Base-by-base conservation (phyloP, 495 filamentous ascomycete species). In the Neurospora sp. region DNA sequence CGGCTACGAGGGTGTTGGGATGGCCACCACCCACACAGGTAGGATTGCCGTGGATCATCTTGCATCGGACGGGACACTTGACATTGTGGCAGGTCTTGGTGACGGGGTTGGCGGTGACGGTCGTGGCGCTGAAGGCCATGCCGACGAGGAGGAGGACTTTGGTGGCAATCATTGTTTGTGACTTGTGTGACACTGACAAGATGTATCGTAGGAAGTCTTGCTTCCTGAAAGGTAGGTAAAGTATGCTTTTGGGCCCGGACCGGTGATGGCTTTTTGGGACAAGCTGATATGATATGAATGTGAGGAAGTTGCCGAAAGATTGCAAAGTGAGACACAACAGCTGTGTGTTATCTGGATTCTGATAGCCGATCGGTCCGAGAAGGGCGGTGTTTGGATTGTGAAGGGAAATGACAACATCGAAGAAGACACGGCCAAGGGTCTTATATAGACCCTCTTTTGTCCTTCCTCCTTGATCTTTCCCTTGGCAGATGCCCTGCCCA, bases 11-110 rank as follows among this genome's bases (percentile, higher is more conserved):
- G 20, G 10, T 10, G 12, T 3, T 61, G 14, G 22, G 5, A 61
- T 1, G 45, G 9, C 12, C 10, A 12, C 53, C 53, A 35, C 10
- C 20, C 20, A 75, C 69, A 40, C 78, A 79, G 14, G 48, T 40
- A 61, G 78, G 71, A 68, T 48, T 70, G 10, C 72, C 73, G 18
- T 71, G 35, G 70, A 76, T 40, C 20, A 74, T 73, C 22, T 61
- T 3, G 72, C 77, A 79, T 0, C 37, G 59, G 37, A 40, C 39
- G 14, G 72, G 42, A 73, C 76, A 79, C 38, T 71, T 72, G 73
- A 75, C 73, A 1, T 69, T 59, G 12, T 70, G 68, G 70, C 77
- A 79, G 10, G 69, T 69, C 9, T 35, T 65, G 14, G 68, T 53
- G 72, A 73, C 45, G 27, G 70, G 37, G 40, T 61, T 31, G 41